Conservation (phyloP, 768 basidiomycete genomes). For the Termitomyces sp. region DNA sequence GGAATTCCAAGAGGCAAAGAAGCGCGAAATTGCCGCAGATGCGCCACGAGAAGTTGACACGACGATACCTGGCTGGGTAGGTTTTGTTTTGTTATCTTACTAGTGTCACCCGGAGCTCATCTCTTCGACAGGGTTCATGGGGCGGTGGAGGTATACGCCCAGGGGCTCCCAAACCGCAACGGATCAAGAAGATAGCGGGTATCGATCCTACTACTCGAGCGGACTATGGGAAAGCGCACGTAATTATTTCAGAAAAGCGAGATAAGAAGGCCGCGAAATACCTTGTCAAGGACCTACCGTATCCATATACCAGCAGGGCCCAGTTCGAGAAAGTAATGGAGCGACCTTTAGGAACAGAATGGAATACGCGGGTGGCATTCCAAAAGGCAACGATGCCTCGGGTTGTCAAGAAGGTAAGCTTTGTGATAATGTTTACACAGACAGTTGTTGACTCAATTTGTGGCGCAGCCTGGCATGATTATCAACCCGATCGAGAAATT, state of each 20-base stretch:
- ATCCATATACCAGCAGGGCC: conserved; percentile 89
- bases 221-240: conserved; percentile 79
- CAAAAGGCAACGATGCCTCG: conserved; percentile 81
- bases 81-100: conserved; percentile 20
- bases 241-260: conserved; percentile 94
- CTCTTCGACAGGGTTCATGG: conserved; percentile 75
- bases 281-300: conserved; percentile 86
- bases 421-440: background rate
- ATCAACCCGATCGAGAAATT: conserved; percentile 15
- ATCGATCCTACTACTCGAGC: conserved; percentile 75
- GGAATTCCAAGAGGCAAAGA: conserved; percentile 87
- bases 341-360: conserved; percentile 82
- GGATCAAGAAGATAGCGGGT: conserved; percentile 81
- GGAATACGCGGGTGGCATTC: conserved; percentile 87
- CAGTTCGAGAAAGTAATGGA: conserved; percentile 89
- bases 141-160: conserved; percentile 73
- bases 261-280: conserved; percentile 94
- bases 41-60: conserved; percentile 87
- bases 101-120: background rate
- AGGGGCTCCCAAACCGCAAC: conserved; percentile 57
- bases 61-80: conserved; percentile 93
- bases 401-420: conserved; percentile 81
- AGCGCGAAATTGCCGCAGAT: conserved; percentile 77
- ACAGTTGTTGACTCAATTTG: background rate
- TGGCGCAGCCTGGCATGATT: conserved; percentile 10